A percentile compares a stretch with the other conserved stretches of the same genome.
phyloP scores from a whole-genome alignment of 441 rosid genomes.

The Breynia disticha region DNA sequence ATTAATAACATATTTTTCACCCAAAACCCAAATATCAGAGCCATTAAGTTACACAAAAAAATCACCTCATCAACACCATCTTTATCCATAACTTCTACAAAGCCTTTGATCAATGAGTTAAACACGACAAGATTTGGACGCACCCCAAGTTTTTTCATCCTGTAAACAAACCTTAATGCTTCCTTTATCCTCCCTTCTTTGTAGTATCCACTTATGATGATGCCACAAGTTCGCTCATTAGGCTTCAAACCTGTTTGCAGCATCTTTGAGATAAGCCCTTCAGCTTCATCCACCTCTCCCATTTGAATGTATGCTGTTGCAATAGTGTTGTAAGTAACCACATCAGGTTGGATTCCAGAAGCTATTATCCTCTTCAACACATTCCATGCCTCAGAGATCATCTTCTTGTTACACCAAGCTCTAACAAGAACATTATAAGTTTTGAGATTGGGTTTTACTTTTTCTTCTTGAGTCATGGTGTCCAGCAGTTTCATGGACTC shows the following conservation, averaged over 20 bases:
- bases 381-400: constrained; percentile 67
- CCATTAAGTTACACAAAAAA: neutral
- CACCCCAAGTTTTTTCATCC: constrained; percentile 77
- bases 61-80: constrained; percentile 77
- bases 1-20: too few species aligned
- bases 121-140: constrained; percentile 77
- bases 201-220: constrained; percentile 67
- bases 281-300: constrained; percentile 53
- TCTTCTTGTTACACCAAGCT: constrained; percentile 74
- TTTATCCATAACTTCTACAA: constrained; percentile 46
- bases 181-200: constrained; percentile 72
- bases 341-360: constrained; percentile 66
- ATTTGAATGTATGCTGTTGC: constrained; percentile 63
- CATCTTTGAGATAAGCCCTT: constrained; percentile 70
- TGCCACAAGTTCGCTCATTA: constrained; percentile 78
- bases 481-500: constrained; percentile 58
- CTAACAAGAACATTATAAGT: constrained; percentile 74
- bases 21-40: neutral
- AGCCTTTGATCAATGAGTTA: constrained; percentile 79
- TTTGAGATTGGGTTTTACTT: constrained; percentile 57
- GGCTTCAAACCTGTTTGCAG: constrained; percentile 47
- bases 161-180: constrained; percentile 62
- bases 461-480: constrained; percentile 42
- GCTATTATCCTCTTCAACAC: constrained; percentile 57
- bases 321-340: constrained; percentile 69